phyloP scores from a whole-genome alignment of 2,329 filamentous ascomycete genomes.

The Penicillium sclerotiorum region DNA sequence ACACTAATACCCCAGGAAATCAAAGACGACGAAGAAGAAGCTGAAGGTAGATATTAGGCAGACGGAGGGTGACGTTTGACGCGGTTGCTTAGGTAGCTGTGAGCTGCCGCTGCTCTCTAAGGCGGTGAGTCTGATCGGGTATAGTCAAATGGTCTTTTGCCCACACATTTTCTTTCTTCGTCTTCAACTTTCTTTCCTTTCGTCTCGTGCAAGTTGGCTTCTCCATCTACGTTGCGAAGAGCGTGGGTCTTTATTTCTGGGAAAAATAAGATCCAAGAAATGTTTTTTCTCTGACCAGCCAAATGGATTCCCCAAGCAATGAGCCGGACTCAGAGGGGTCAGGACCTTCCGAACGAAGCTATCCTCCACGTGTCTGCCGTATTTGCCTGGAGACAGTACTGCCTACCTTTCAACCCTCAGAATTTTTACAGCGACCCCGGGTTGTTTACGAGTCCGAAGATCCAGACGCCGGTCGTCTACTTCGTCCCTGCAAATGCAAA shows the following conservation, averaged over 20 bases:
- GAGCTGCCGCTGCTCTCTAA: conserved; percentile 28
- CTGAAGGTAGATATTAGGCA: conserved; percentile 24
- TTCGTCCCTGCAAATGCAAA: conserved; percentile 91
- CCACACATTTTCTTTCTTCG: conserved; percentile 15
- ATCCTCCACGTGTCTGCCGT: conserved; percentile 75
- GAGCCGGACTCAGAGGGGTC: conserved; percentile 33
- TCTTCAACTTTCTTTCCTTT: conserved; percentile 18
- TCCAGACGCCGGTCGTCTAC: conserved; percentile 71
- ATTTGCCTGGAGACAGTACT: conserved; percentile 80
- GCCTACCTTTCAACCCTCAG: conserved; percentile 62
- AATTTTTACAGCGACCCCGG: conserved; percentile 59
- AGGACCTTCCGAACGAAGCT: conserved; percentile 50
- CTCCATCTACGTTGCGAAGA: not conserved
- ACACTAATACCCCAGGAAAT: conserved; percentile 11
- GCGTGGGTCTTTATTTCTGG: no score
- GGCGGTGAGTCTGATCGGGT: conserved; percentile 24
- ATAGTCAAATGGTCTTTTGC: conserved; percentile 6
- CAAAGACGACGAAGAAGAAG: conserved; percentile 14
- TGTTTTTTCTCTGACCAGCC: not conserved
- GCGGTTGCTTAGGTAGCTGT: conserved; percentile 27
- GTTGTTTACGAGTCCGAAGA: conserved; percentile 76
- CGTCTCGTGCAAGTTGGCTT: not conserved
- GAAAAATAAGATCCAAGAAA: not conserved
- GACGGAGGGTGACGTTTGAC: conserved; percentile 34
- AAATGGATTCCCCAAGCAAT: conserved; percentile 23